Percentiles rank a stretch among this genome's conserved stretches.
Evolutionary conservation across 805 yeast species (phyloP).

Genomic region (Yueomyces sinensis): DNA sequence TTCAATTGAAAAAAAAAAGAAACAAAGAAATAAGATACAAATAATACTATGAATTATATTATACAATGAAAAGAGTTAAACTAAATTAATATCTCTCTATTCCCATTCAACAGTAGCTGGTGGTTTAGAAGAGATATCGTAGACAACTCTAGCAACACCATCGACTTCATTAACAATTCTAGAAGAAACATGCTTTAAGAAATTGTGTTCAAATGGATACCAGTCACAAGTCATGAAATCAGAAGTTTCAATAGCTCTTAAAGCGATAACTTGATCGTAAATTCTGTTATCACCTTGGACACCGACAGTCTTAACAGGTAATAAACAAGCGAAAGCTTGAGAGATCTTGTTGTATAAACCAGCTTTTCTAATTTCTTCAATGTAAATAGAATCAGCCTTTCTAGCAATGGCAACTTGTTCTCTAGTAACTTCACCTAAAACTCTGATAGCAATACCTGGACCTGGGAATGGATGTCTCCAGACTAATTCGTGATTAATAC

Average conservation of each 20-base stretch:
- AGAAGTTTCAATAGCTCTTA: constrained; percentile 93
- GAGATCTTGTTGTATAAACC: constrained; percentile 88
- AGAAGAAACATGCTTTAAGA: constrained; percentile 85
- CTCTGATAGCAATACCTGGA: constrained; percentile 98
- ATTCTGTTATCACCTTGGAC: constrained; percentile 99
- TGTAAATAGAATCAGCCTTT: constrained; percentile 91
- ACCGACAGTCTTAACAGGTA: constrained; percentile 98
- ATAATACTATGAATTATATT: neutral
- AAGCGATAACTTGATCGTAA: constrained; percentile 97
- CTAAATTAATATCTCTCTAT: constrained; percentile 28
- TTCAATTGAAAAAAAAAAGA: neutral
- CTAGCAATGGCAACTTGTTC: constrained; percentile 92
- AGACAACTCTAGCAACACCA: constrained; percentile 98
- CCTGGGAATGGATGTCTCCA: constrained; percentile 99
- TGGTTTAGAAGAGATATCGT: constrained; percentile 97
- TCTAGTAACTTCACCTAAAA: constrained; percentile 90
- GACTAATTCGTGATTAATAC: constrained; percentile 91
- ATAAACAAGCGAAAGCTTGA: constrained; percentile 93
- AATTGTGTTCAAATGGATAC: constrained; percentile 84
- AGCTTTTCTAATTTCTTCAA: constrained; percentile 87
- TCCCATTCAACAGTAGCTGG: constrained; percentile 99
- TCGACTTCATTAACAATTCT: constrained; percentile 97
- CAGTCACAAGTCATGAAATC: constrained; percentile 99
- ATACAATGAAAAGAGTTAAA: neutral
- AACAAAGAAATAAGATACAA: neutral